phyloP scores from a whole-genome alignment of 306 rosid genomes.

The Medicago lupulina region DNA sequence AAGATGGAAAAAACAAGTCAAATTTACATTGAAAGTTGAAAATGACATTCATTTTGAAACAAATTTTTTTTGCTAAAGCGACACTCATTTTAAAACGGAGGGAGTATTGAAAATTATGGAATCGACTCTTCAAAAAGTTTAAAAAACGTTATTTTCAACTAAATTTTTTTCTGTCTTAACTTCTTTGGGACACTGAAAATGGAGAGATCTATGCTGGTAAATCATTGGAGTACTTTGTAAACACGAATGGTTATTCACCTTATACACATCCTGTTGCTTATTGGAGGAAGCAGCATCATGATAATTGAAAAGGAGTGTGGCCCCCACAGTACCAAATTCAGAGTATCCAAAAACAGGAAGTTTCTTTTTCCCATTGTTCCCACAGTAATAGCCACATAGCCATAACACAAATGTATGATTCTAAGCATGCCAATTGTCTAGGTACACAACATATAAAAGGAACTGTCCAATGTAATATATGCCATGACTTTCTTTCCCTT shows the following conservation, averaged over 20 bases:
- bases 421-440: constrained; percentile 43
- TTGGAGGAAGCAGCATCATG: constrained; percentile 19
- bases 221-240: background rate
- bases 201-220: too few species aligned
- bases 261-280: background rate
- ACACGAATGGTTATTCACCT: background rate
- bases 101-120: too few species aligned
- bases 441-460: constrained; percentile 1
- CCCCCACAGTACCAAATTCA: constrained; percentile 41
- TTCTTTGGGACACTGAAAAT: too few species aligned
- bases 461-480: constrained; percentile 43
- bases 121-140: too few species aligned
- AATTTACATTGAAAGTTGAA: too few species aligned
- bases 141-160: too few species aligned
- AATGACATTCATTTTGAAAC: too few species aligned
- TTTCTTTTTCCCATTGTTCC: constrained; percentile 19
- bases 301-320: constrained; percentile 39
- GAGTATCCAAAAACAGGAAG: constrained; percentile 31
- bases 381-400: constrained; percentile 29
- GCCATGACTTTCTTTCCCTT: constrained; percentile 38
- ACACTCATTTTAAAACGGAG: too few species aligned
- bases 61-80: too few species aligned
- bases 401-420: constrained; percentile 36
- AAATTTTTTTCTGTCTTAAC: too few species aligned
- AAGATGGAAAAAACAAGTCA: too few species aligned